Conservation (phyloP, 345 rosid species). For the Litchi chinensis region DNA sequence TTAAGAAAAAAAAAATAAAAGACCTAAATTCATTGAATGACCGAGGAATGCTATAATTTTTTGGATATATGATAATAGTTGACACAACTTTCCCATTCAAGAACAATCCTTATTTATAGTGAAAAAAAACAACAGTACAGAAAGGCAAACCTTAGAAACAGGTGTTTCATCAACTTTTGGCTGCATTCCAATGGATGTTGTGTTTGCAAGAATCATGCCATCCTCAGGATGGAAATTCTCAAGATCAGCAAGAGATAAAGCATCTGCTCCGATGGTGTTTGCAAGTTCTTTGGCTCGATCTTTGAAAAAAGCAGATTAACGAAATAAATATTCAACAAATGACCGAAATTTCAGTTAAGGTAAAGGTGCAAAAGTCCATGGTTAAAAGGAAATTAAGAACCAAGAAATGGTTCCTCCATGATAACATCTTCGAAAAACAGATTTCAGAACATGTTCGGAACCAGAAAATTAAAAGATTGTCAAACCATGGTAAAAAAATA, state of each 20-base stretch:
- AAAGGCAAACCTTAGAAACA: constrained; percentile 62
- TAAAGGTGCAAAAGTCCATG: not conserved
- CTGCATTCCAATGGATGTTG: constrained; percentile 95
- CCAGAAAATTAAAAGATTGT: not conserved
- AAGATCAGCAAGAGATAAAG: constrained; percentile 73
- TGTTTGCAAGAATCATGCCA: constrained; percentile 87
- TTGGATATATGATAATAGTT: not conserved
- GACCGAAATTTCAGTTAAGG: not conserved
- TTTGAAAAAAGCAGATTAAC: constrained; percentile 36
- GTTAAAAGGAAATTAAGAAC: not conserved
- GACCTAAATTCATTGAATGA: not conserved
- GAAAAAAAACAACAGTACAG: constrained; percentile 3
- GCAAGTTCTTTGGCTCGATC: constrained; percentile 83
- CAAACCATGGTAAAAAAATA: not conserved
- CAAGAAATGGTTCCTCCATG: not conserved
- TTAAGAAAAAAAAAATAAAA: not conserved
- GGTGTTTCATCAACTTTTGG: constrained; percentile 91
- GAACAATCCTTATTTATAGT: not conserved
- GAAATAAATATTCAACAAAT: constrained; percentile 21
- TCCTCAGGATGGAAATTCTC: constrained; percentile 67
- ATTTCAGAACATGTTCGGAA: not conserved
- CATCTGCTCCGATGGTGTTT: constrained; percentile 68
- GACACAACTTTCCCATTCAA: constrained; percentile 2
- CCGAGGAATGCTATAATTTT: not conserved
- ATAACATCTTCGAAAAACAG: not conserved